A percentile compares a stretch with the other conserved stretches of the same genome.
Conservation (phyloP, 192 early-diverging fungal genomes). For the Dimargaris cristalligena region DNA sequence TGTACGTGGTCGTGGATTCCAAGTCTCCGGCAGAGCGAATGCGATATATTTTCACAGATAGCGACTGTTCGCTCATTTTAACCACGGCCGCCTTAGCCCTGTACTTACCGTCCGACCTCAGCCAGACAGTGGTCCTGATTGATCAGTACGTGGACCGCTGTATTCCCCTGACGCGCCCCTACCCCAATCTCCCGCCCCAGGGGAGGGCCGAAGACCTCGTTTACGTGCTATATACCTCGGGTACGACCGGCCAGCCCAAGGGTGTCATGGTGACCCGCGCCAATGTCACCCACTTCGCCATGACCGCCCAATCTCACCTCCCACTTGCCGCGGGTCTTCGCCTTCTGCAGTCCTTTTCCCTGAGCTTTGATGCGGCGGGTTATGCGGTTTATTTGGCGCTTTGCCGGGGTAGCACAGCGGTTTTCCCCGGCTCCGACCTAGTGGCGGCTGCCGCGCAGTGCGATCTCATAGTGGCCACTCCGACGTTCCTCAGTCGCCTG, state of each 20-base stretch:
- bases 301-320: background rate
- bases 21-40: background rate
- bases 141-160: background rate
- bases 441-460: background rate
- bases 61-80: background rate
- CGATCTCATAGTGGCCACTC: background rate
- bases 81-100: background rate
- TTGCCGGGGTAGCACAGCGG: background rate
- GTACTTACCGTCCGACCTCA: background rate
- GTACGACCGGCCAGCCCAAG: slow-evolving; percentile 16
- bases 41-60: background rate
- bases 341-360: background rate
- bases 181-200: background rate
- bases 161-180: background rate
- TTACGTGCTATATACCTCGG: slow-evolving; percentile 5
- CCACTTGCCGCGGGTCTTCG: background rate
- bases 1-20: background rate
- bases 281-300: background rate
- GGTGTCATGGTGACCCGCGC: slow-evolving; percentile 12
- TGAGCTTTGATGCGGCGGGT: background rate
- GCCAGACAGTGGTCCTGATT: background rate
- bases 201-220: background rate
- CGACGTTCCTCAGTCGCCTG: background rate
- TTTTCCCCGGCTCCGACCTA: background rate
- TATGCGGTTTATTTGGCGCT: background rate